Base-by-base conservation (phyloP, 2,329 filamentous ascomycete species). In the Delphinella strobiligena region DNA sequence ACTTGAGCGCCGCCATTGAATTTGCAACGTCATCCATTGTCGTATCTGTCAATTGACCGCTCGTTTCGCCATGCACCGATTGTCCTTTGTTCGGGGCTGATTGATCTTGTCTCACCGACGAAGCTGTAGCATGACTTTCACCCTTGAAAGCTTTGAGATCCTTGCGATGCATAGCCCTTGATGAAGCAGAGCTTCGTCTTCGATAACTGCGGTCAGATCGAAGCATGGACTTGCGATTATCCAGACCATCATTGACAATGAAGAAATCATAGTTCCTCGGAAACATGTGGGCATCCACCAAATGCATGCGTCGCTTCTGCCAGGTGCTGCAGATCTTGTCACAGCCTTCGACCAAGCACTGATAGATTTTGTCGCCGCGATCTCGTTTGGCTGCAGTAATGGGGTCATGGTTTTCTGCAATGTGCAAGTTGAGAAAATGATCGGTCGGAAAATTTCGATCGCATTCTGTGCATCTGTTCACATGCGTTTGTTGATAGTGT, bases 271-370 rank as follows among this genome's bases (percentile, higher is more conserved):
- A 94, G 52, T 84, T 82, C 62, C 68, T 51, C 1, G 88, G 89
- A 55, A 91, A 98, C 63, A 80, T 73, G 61, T 98, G 91, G 63
- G 94, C 95, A 66, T 94, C 88, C 49, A 94, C 85, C 48, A 94
- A 69, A 66, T 98, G 89, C 57, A 85, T 75, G 24, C 84, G 74
- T 33, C 91, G 75, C 61, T 94, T 96, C 53, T 84, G 78, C 19
- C 82, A 78, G 3, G 83, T 87, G 40, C 75, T 77, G 62, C 88
- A 95, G 56, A 86, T 79, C 48, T 82, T 75, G 43, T 91, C 84
- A 59, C 91, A 98, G 36, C 72, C 79, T 54, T 94, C 82, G 5
- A 95, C 78, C 53, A 96, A 93, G 63, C 91, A 98, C 4, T 76
- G 78, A 61, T 82, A 95, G 78, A 82, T 95, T 53, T 86, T 88